Evolutionary conservation across 345 rosid species (phyloP).

Genomic region (Cardamine chenopodiifolia): DNA sequence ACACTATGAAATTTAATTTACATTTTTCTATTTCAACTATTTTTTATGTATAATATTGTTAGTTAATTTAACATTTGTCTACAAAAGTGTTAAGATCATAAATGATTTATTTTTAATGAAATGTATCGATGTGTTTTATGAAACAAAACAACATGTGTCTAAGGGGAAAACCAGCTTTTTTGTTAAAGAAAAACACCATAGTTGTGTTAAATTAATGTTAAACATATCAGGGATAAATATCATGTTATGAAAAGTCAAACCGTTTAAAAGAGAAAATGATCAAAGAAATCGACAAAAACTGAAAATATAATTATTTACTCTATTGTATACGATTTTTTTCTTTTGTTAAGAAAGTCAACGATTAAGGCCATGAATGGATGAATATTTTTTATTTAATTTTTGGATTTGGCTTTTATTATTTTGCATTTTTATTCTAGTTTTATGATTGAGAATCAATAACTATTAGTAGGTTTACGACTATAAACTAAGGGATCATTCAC

Average conservation of each 20-base stretch:
- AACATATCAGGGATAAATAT: background rate
- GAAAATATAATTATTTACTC: background rate
- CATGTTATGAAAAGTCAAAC: background rate
- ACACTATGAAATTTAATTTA: no score
- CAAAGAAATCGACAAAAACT: background rate
- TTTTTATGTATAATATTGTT: no score
- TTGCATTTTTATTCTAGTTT: no score
- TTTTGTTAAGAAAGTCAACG: background rate
- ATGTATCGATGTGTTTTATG: no score
- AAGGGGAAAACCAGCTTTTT: no score
- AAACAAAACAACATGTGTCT: no score
- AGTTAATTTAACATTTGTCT: no score
- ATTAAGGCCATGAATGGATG: background rate
- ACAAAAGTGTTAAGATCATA: no score
- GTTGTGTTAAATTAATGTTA: background rate
- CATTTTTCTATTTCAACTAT: no score
- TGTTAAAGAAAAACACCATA: background rate
- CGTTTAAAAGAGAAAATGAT: background rate
- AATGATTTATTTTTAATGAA: no score
- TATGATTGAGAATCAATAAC: background rate
- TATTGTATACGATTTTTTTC: background rate
- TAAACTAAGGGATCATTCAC: conserved; percentile 6
- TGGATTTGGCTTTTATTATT: no score
- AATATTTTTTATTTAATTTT: no score
- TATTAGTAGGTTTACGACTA: background rate